Conservation (phyloP, 495 filamentous ascomycete genomes). For the Talaromyces nanjingensis region DNA sequence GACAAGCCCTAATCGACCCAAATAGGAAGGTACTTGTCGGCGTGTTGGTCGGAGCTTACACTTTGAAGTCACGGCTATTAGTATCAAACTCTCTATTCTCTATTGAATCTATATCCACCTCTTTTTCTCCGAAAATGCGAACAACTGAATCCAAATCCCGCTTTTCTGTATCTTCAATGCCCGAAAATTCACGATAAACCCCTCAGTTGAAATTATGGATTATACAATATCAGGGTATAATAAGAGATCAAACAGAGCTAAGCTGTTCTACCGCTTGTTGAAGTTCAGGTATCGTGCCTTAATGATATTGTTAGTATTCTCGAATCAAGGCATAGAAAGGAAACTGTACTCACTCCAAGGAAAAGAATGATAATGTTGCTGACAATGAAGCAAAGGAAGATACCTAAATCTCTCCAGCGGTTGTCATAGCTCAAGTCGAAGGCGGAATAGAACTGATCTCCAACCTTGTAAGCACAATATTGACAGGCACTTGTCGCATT, state of each 20-base stretch:
- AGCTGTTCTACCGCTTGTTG: conserved; percentile 44
- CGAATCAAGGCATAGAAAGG: neutral
- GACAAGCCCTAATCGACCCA: too few relatives aligned
- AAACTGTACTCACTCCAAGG: conserved; percentile 34
- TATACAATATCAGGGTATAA: neutral
- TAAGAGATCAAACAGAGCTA: neutral
- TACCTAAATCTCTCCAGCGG: conserved; percentile 75
- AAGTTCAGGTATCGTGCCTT: conserved; percentile 60
- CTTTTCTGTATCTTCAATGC: neutral
- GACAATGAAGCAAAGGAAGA: conserved; percentile 51
- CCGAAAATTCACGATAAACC: neutral
- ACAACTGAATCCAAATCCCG: neutral
- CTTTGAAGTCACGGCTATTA: too few relatives aligned
- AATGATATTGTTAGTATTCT: conserved; percentile 14
- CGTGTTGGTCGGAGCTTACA: too few relatives aligned
- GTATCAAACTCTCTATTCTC: neutral
- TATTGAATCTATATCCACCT: neutral
- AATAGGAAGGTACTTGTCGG: too few relatives aligned
- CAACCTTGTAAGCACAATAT: conserved; percentile 68
- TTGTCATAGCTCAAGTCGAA: conserved; percentile 57
- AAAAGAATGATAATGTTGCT: conserved; percentile 58
- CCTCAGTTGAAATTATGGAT: neutral
- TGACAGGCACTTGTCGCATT: conserved; percentile 57
- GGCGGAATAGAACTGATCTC: conserved; percentile 61
- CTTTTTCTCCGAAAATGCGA: neutral